A percentile compares a stretch with the other conserved stretches of the same genome.
These are phyloP conservation scores for Leishmania guyanensis DNA, from an alignment of 208 protist genomes.

Conservation along the genomic window DNA sequence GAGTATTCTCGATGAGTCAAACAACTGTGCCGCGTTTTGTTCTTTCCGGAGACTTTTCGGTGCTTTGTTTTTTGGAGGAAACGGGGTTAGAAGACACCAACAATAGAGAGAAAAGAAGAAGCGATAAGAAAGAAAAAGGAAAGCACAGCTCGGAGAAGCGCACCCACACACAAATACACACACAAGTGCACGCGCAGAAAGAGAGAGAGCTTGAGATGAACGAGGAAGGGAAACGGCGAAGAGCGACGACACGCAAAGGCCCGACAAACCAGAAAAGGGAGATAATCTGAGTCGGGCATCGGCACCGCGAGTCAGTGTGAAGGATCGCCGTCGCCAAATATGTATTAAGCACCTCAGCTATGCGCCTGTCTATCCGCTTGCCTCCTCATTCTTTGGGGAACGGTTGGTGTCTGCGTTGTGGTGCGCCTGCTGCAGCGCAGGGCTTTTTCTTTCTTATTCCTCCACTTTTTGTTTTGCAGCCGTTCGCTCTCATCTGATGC, in stretches of 20 bases:
- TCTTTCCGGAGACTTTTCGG: background rate
- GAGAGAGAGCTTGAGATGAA: constrained; percentile 3
- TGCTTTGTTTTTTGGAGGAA: background rate
- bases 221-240: constrained; percentile 7
- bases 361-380: background rate
- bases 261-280: background rate
- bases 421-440: background rate
- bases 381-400: background rate
- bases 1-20: background rate
- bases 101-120: constrained; percentile 14
- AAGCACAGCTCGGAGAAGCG: background rate
- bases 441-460: background rate
- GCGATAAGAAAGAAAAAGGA: constrained; percentile 11
- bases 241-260: constrained; percentile 6
- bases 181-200: constrained; percentile 3
- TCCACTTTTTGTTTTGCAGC: background rate
- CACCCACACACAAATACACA: constrained; percentile 8
- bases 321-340: background rate
- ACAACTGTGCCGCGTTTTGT: background rate
- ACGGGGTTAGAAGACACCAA: background rate
- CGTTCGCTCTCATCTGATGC: background rate
- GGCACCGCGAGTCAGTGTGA: background rate
- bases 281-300: background rate
- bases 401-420: background rate
- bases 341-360: background rate